Evolutionary conservation across 371 early-diverging fungal genomes (phyloP).

Genomic region (Actinomucor elegans): DNA sequence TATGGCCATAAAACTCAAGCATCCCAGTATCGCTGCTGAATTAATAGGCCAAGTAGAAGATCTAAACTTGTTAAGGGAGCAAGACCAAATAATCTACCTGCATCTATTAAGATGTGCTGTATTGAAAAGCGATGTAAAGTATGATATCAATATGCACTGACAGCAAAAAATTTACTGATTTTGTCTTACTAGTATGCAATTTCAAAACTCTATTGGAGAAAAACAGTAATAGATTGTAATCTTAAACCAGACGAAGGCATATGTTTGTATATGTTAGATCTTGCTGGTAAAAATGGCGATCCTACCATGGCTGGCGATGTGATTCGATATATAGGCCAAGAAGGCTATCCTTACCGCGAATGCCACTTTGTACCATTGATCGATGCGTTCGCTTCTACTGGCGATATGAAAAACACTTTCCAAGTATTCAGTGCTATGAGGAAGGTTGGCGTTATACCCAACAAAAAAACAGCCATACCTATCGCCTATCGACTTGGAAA

Average conservation of each 20-base stretch:
- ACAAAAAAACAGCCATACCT: slow-evolving; percentile 34
- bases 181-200: slow-evolving; percentile 44
- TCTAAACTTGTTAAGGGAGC: slow-evolving; percentile 25
- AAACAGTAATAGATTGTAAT: slow-evolving; percentile 34
- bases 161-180: too few species aligned
- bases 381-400: slow-evolving; percentile 56
- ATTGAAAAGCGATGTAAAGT: slow-evolving; percentile 43
- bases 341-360: slow-evolving; percentile 50
- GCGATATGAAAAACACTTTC: slow-evolving; percentile 57
- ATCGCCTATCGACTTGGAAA: slow-evolving; percentile 20
- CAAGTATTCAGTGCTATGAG: slow-evolving; percentile 61
- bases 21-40: slow-evolving; percentile 31
- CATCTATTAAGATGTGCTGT: slow-evolving; percentile 50
- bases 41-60: slow-evolving; percentile 43
- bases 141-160: neutral
- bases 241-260: slow-evolving; percentile 62
- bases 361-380: slow-evolving; percentile 67
- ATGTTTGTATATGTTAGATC: slow-evolving; percentile 50
- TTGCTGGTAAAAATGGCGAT: slow-evolving; percentile 62
- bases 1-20: slow-evolving; percentile 17
- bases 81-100: slow-evolving; percentile 29
- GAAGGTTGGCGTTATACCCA: slow-evolving; percentile 44
- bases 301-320: slow-evolving; percentile 54
- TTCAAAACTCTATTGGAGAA: slow-evolving; percentile 44
- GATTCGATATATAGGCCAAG: slow-evolving; percentile 43